A percentile compares a stretch with the other conserved stretches of the same genome.
These are phyloP conservation scores for Fusarium metavorans DNA, from an alignment of 2,329 filamentous ascomycete genomes.

Conservation along the genomic window DNA sequence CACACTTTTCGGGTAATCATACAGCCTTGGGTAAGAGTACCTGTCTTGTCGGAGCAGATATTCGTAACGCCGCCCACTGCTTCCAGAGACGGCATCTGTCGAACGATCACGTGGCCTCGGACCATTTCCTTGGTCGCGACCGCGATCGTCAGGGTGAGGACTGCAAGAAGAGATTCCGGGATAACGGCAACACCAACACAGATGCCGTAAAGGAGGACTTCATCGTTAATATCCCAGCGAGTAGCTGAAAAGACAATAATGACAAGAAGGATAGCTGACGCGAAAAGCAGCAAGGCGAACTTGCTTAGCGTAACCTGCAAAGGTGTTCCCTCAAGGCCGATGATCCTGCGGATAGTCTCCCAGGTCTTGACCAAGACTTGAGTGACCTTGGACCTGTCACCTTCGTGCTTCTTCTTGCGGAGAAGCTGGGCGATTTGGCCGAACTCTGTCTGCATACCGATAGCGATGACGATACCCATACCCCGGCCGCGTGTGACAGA, in stretches of 20 bases:
- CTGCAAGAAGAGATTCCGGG: conserved; percentile 74
- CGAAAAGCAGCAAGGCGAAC: conserved; percentile 84
- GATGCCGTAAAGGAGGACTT: conserved; percentile 72
- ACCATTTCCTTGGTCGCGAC: conserved; percentile 75
- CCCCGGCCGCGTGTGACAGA: conserved; percentile 79
- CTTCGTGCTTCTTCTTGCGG: conserved; percentile 60
- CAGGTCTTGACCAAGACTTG: conserved; percentile 58
- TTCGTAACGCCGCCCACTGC: conserved; percentile 76
- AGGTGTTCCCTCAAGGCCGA: conserved; percentile 81
- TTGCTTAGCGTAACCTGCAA: conserved; percentile 88
- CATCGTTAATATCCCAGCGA: conserved; percentile 64
- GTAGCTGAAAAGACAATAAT: conserved; percentile 72
- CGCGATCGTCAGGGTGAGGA: conserved; percentile 79
- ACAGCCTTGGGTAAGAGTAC: conserved; percentile 73
- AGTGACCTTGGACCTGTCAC: conserved; percentile 55
- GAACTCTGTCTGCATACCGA: conserved; percentile 81
- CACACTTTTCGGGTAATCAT: conserved; percentile 76
- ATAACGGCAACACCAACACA: conserved; percentile 74
- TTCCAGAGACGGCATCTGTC: conserved; percentile 73
- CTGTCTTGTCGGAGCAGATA: conserved; percentile 78
- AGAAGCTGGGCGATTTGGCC: conserved; percentile 80
- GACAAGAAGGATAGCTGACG: conserved; percentile 72
- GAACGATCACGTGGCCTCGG: conserved; percentile 72
- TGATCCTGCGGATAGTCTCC: conserved; percentile 62
- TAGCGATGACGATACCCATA: conserved; percentile 75